phyloP scores from a whole-genome alignment of 805 yeast genomes.

The Maudiozyma serrabonitensis region DNA sequence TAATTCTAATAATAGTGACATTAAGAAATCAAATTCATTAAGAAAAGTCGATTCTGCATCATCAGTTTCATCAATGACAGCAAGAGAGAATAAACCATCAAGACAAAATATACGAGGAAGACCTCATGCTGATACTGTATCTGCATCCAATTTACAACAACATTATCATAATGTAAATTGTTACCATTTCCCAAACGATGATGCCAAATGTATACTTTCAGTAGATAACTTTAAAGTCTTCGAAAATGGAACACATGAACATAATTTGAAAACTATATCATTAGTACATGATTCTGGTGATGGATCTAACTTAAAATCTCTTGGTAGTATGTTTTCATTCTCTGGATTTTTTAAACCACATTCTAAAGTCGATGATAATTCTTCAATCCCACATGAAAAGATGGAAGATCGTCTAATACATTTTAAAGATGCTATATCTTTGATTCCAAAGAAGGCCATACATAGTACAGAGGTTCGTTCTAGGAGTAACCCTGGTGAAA shows the following conservation, averaged over 20 bases:
- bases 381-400: neutral
- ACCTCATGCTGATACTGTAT: constrained; percentile 19
- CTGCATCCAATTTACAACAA: constrained; percentile 12
- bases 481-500: neutral
- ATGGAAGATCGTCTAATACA: constrained; percentile 3
- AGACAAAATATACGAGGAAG: constrained; percentile 6
- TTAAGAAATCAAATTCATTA: constrained; percentile 5
- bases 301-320: neutral
- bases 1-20: neutral
- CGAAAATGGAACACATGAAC: constrained; percentile 25
- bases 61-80: neutral
- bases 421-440: constrained; percentile 9
- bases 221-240: constrained; percentile 21
- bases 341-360: constrained; percentile 18
- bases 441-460: constrained; percentile 7
- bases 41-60: constrained; percentile 7
- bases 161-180: constrained; percentile 2
- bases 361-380: constrained; percentile 6
- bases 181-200: constrained; percentile 3
- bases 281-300: constrained; percentile 6
- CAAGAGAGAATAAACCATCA: neutral
- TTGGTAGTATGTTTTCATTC: constrained; percentile 13
- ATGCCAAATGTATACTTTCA: constrained; percentile 13
- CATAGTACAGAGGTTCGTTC: neutral
- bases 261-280: constrained; percentile 19